phyloP scores from a whole-genome alignment of 169 alveolate genomes.

The Plasmodium malariae region DNA sequence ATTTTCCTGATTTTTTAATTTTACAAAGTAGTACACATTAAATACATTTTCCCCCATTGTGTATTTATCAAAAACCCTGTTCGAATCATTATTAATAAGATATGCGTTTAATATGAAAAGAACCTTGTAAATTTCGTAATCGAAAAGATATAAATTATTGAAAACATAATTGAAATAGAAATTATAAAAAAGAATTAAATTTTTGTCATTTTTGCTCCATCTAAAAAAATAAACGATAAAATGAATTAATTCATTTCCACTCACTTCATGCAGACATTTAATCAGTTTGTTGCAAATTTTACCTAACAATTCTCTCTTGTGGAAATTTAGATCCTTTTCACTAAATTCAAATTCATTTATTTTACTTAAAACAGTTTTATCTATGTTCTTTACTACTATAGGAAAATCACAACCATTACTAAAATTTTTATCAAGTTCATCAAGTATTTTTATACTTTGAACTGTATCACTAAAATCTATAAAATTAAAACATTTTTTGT shows the following conservation, averaged over 20 bases:
- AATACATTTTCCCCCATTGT: constrained; percentile 5
- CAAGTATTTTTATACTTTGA: constrained; percentile 59
- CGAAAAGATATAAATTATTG: constrained; percentile 49
- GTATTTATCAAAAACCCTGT: constrained; percentile 17
- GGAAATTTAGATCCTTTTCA: constrained; percentile 50
- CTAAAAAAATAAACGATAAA: constrained; percentile 58
- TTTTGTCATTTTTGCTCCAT: constrained; percentile 64
- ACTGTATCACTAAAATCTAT: constrained; percentile 26
- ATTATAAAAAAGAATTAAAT: constrained; percentile 52
- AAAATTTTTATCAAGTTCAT: constrained; percentile 38
- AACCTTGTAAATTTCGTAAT: constrained; percentile 44
- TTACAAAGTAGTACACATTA: constrained; percentile 18
- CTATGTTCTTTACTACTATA: constrained; percentile 42
- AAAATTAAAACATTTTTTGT: constrained; percentile 57
- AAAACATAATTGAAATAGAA: constrained; percentile 66
- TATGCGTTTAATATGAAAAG: constrained; percentile 60
- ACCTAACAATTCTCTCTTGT: constrained; percentile 63
- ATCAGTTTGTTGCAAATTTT: constrained; percentile 61
- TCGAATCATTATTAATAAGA: constrained; percentile 33
- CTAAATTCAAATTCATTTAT: constrained; percentile 48
- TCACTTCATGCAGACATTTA: constrained; percentile 50
- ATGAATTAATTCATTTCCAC: constrained; percentile 71
- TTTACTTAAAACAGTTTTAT: constrained; percentile 29
- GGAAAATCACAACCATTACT: constrained; percentile 30
- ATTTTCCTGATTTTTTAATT: constrained; percentile 45